Conservation (phyloP, 2,329 filamentous ascomycete genomes). For the Hypomyces rosellus region DNA sequence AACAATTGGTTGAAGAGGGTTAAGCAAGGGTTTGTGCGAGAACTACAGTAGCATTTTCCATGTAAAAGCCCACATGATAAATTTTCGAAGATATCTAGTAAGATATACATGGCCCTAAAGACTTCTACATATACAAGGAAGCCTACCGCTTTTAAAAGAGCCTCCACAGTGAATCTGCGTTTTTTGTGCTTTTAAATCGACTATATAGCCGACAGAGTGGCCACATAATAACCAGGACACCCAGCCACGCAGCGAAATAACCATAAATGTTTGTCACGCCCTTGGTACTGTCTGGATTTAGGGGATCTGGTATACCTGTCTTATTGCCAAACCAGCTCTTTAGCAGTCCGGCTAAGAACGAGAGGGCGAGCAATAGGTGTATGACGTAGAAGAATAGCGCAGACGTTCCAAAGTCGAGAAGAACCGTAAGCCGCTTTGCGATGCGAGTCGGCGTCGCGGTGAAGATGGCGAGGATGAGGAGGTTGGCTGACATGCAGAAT, state of each 20-base stretch:
- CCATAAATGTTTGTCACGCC: constrained; percentile 33
- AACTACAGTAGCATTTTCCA: too few relatives aligned
- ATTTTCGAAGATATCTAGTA: too few relatives aligned
- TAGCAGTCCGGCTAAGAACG: constrained; percentile 17
- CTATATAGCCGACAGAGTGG: constrained; percentile 37
- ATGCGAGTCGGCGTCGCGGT: constrained; percentile 25
- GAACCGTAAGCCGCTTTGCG: constrained; percentile 25
- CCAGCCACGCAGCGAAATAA: constrained; percentile 31
- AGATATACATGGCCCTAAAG: background rate
- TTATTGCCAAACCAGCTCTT: constrained; percentile 30
- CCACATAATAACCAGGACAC: constrained; percentile 32
- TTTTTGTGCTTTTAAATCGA: constrained; percentile 35
- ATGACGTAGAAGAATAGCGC: constrained; percentile 41
- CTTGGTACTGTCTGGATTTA: constrained; percentile 18
- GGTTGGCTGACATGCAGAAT: constrained; percentile 32
- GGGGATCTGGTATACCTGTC: constrained; percentile 20
- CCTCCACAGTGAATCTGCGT: constrained; percentile 39
- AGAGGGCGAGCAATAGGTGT: constrained; percentile 29
- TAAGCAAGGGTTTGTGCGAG: too few relatives aligned
- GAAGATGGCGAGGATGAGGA: constrained; percentile 34
- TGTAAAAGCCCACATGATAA: too few relatives aligned
- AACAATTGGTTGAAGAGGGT: too few relatives aligned
- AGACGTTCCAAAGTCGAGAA: constrained; percentile 39
- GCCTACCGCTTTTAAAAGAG: constrained; percentile 30
- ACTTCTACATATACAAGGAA: too few relatives aligned